These are phyloP conservation scores for Termitomyces sp. DNA, from an alignment of 768 basidiomycete species.

Conservation along the genomic window DNA sequence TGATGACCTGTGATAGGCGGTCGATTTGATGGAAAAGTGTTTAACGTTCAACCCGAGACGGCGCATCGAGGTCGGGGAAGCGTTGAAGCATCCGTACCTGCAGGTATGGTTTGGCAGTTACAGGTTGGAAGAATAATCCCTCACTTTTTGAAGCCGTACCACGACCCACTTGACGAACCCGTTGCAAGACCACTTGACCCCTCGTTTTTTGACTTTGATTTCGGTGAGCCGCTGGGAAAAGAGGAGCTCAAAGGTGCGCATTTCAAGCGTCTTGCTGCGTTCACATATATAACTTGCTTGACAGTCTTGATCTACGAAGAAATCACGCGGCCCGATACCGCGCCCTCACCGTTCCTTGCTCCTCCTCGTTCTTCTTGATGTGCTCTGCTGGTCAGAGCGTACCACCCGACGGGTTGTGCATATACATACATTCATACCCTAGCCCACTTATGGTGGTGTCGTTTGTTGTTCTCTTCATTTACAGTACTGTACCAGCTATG, in stretches of 20 bases:
- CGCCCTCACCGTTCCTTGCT: constrained; percentile 12
- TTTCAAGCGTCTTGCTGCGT: neutral
- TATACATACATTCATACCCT: neutral
- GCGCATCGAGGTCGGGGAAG: constrained; percentile 84
- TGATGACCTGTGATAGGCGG: constrained; percentile 39
- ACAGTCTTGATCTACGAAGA: constrained; percentile 50
- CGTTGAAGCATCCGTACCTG: constrained; percentile 82
- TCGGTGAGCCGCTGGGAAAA: constrained; percentile 59
- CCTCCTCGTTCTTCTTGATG: neutral
- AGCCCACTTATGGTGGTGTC: neutral
- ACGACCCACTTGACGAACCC: constrained; percentile 88
- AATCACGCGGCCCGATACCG: constrained; percentile 33
- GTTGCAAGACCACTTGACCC: constrained; percentile 72
- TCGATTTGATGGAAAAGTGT: constrained; percentile 77
- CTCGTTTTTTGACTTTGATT: constrained; percentile 82
- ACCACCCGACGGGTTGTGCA: neutral
- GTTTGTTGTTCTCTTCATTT: neutral
- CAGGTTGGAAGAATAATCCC: neutral
- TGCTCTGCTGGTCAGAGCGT: neutral
- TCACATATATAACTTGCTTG: no score
- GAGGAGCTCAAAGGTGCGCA: constrained; percentile 63
- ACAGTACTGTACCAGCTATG: neutral
- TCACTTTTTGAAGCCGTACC: constrained; percentile 57
- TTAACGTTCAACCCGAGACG: constrained; percentile 84
- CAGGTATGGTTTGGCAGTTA: neutral